Evolutionary conservation across 2,329 filamentous ascomycete genomes (phyloP), one percentile per base, ranked within the genome.

Genomic region (Paramyrothecium roridum): DNA sequence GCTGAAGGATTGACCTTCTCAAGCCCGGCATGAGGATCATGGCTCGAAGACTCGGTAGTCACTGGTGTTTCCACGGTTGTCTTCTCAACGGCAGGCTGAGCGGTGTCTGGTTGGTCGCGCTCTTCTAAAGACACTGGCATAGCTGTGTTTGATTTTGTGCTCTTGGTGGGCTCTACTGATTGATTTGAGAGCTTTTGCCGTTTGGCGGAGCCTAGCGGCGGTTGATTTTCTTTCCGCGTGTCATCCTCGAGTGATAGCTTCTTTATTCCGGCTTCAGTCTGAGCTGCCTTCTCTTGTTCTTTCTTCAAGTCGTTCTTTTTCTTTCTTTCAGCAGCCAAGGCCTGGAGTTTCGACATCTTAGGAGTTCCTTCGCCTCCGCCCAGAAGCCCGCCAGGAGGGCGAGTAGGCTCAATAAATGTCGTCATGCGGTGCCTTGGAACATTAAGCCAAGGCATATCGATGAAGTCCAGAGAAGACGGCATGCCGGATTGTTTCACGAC

Each of bases 321-420:
- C 69, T 92, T 93, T 26, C 92, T 83, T 53, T 90, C 89, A 34
- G 91, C 91, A 52, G 93, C 93, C 46, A 99, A 77, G 50, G 91
- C 91, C 64, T 96, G 93, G 48, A 99, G 78, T 66, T 99, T 99
- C 6, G 93, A 96, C 72, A 90, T 81, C 66, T 93, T 95, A 3
- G 84, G 80, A n/a, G 76, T 66, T 13, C 75, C 74, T 50, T 84
- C 81, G 2, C 85, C 81, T 34, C 95, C 96, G 30, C 95, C 96
- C 2, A 96, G 73, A 0, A 99, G 78, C 2, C 91, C 88, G 19
- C 86, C 83, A 50, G 75, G 77, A 53, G 82, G 85, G 59, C 37
- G 81, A 17, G 63, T 58, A 56, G 71, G 84, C 45, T 86, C 79
- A 51, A 89, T 73, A 40, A 93, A 82, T 17, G 88, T 79, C 17